Evolutionary conservation across 1,139 yeast genomes (phyloP), one percentile per base, ranked within the genome.

Genomic region (Wickerhamomyces sp.): DNA sequence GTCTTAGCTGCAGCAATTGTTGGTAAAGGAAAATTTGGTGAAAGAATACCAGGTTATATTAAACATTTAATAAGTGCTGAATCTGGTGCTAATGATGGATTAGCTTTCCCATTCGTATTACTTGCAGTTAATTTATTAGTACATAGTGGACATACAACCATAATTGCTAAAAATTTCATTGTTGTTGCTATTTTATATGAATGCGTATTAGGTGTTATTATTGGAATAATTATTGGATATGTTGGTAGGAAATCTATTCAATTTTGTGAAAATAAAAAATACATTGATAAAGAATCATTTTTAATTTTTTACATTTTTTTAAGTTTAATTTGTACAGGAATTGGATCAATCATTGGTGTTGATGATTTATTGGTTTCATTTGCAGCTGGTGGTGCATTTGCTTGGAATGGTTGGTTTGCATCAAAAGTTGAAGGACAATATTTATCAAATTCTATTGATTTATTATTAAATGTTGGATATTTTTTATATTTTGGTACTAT

Each of bases 1-100:
- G 73, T 72, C 1, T 55, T 72, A 34, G 65, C 71, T 29, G 72
- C 70, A 36, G 69, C 73, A 10, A 63, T 72, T 36, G 72, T 71
- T 34, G 65, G 66, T 1, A 66, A 66, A 41, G 75, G 75, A 18
- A 62, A 63, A 42, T 72, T 69, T 49, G 71, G 74, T 4, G 67
- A 69, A 45, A 58, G 60, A 37, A 64, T 69, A n/a, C 57, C 68
- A 1, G 50, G 54, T 13, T 46, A 56, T 15, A 49, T 69, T 6
- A 59, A 64, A 41, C 49, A 62, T 42, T 49, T 69, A 23, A 61
- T 69, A 41, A 59, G 66, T 14, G 70, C 71, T 10, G 73, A 69
- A 49, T 61, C 71, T 1, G 73, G 72, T 14, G 69, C 70, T 10
- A 69, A 69, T 45, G 73, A 68, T 44, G 73, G 73, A 2, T 58